Evolutionary conservation across 2,329 filamentous ascomycete genomes (phyloP).

Genomic region (Epichloe baconii): DNA sequence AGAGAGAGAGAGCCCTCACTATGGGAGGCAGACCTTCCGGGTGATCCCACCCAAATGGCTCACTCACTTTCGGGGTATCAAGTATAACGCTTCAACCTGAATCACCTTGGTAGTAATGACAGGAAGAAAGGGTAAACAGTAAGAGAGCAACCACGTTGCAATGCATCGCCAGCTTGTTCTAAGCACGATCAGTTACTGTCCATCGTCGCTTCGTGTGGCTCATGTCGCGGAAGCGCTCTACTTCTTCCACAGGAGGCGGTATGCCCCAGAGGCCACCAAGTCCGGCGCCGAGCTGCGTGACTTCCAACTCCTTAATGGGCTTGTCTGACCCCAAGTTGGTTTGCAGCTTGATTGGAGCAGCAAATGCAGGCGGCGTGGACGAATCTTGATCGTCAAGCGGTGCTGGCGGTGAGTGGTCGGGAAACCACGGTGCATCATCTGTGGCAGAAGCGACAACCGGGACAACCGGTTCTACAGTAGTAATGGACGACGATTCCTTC

Average conservation of each 20-base stretch:
- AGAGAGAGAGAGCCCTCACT: too few relatives aligned
- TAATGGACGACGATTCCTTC: neutral
- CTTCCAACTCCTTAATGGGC: conserved; percentile 17
- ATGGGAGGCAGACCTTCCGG: too few relatives aligned
- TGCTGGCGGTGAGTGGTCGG: conserved; percentile 4
- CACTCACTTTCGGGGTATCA: neutral
- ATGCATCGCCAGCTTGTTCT: neutral
- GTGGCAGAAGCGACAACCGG: neutral
- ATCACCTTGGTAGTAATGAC: neutral
- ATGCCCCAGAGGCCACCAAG: conserved; percentile 33
- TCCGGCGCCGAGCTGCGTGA: conserved; percentile 24
- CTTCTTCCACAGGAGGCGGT: conserved; percentile 29
- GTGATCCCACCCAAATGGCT: neutral
- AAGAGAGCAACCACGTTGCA: neutral
- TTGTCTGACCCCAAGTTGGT: conserved; percentile 19
- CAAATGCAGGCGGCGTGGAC: conserved; percentile 16
- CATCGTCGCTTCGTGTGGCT: conserved; percentile 38
- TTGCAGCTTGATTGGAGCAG: conserved; percentile 23
- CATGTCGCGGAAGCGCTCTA: conserved; percentile 32
- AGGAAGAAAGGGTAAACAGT: too few relatives aligned
- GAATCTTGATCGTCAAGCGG: conserved; percentile 2
- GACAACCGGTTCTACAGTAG: neutral
- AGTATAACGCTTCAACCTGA: neutral
- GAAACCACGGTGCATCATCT: conserved; percentile 6
- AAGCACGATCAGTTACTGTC: conserved; percentile 38